Percentiles rank a stretch among this genome's conserved stretches.
These are phyloP conservation scores for Trichothecium roseum DNA, from an alignment of 2,329 filamentous ascomycete species.

Conservation along the genomic window DNA sequence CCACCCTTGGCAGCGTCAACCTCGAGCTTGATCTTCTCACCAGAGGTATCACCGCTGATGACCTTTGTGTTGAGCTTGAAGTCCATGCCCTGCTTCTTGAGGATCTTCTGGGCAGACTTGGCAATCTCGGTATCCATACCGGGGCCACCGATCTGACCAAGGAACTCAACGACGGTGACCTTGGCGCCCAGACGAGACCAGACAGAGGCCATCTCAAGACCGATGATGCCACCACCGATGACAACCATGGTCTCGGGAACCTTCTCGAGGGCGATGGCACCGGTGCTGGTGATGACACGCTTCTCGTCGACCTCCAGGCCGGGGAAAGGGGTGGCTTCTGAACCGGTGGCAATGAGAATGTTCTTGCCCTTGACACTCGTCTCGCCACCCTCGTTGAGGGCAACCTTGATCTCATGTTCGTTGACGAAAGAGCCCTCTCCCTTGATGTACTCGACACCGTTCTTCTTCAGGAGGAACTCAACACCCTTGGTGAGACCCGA, in stretches of 20 bases:
- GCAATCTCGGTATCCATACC: constrained; percentile 94
- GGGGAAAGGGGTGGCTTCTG: constrained; percentile 91
- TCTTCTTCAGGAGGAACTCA: constrained; percentile 98
- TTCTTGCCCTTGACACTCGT: constrained; percentile 84
- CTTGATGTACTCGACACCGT: constrained; percentile 96
- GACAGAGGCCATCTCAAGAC: constrained; percentile 95
- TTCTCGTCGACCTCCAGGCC: constrained; percentile 95
- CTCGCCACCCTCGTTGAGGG: constrained; percentile 85
- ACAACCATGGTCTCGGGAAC: constrained; percentile 95
- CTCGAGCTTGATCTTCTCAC: constrained; percentile 68
- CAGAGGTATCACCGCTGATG: constrained; percentile 67
- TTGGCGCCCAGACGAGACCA: constrained; percentile 91
- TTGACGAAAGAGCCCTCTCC: constrained; percentile 79
- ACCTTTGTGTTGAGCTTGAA: constrained; percentile 99
- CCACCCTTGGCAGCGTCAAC: constrained; percentile 92
- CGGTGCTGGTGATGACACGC: constrained; percentile 93
- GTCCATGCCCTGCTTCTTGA: constrained; percentile 93
- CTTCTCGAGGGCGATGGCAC: constrained; percentile 79
- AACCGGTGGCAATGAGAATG: constrained; percentile 94
- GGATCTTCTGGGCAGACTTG: constrained; percentile 84
- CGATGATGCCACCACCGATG: constrained; percentile 97
- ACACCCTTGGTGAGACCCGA: constrained; percentile 87
- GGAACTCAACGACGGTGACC: constrained; percentile 95
- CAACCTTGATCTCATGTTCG: constrained; percentile 86
- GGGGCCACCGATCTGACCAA: constrained; percentile 91